phyloP scores from a whole-genome alignment of 1,284 basidiomycete species.

The Ceratobasidium theobromae region DNA sequence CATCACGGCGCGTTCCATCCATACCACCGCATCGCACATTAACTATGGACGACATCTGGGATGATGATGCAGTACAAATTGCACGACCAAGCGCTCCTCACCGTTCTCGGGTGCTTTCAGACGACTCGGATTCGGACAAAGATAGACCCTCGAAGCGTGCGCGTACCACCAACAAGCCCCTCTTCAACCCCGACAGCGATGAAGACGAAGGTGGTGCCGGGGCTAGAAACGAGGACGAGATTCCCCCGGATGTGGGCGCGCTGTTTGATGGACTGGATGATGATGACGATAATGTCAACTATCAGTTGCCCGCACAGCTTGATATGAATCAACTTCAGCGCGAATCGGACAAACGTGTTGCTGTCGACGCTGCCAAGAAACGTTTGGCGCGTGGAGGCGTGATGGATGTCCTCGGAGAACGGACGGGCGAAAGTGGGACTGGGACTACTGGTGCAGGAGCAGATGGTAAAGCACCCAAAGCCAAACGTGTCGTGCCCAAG shows the following conservation, averaged over 20 bases:
- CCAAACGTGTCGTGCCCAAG: conserved; percentile 57
- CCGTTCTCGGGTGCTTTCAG: conserved; percentile 39
- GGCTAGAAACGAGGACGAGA: conserved; percentile 25
- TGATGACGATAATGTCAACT: conserved; percentile 37
- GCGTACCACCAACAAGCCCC: conserved; percentile 5
- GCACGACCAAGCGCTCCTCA: conserved; percentile 34
- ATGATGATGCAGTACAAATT: conserved; percentile 46
- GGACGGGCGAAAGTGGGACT: too few relatives aligned
- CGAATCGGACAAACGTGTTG: conserved; percentile 50
- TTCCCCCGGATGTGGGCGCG: conserved; percentile 51
- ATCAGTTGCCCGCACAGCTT: conserved; percentile 47
- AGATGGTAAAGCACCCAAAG: conserved; percentile 47
- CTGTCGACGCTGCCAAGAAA: conserved; percentile 16
- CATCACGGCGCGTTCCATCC: conserved; percentile 32
- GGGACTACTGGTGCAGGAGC: conserved; percentile 39
- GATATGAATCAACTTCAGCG: conserved; percentile 55
- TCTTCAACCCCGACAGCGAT: conserved; percentile 35
- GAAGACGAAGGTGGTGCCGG: too few relatives aligned
- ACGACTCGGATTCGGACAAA: conserved; percentile 54
- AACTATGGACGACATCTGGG: conserved; percentile 48
- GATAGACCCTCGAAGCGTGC: conserved; percentile 39
- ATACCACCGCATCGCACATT: too few relatives aligned
- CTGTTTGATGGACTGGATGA: conserved; percentile 62
- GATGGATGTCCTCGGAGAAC: conserved; percentile 36
- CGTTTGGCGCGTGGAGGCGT: conserved; percentile 44